phyloP scores from a whole-genome alignment of 1,284 basidiomycete species.

The Quambalaria eucalypti region DNA sequence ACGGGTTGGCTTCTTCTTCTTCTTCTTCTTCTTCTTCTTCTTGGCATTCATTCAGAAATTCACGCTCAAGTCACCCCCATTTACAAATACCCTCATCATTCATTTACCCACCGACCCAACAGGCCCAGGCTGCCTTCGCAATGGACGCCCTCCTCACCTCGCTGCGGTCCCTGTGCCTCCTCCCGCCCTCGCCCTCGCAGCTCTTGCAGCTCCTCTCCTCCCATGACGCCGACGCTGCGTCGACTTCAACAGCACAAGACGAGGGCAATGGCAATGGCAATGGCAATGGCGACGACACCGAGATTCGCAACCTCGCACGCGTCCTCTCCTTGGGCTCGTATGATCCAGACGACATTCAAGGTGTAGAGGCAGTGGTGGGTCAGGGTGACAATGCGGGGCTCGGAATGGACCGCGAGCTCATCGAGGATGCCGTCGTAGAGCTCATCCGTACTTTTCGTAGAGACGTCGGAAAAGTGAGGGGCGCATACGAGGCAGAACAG shows the following conservation, averaged over 20 bases:
- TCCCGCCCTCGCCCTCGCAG: slow-evolving; percentile 31
- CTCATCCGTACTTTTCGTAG: slow-evolving; percentile 4
- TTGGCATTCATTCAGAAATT: no score
- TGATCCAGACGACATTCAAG: not conserved
- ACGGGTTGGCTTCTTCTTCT: no score
- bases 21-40: no score
- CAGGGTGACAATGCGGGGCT: slow-evolving; percentile 10
- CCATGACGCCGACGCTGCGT: not conserved
- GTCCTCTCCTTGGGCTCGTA: slow-evolving; percentile 27
- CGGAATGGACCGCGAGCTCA: slow-evolving; percentile 36
- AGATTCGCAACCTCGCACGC: slow-evolving; percentile 18
- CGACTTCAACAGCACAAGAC: slow-evolving; percentile 15
- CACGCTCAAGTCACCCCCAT: no score
- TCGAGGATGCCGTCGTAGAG: slow-evolving; percentile 30
- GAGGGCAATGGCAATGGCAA: no score
- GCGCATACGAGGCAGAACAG: slow-evolving; percentile 6
- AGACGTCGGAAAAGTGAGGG: slow-evolving; percentile 11
- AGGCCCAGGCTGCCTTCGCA: not conserved
- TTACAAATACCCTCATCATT: no score
- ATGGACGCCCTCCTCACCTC: slow-evolving; percentile 44
- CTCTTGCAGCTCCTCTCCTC: slow-evolving; percentile 34
- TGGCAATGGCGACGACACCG: no score
- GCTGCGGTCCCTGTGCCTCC: slow-evolving; percentile 32
- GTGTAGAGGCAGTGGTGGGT: slow-evolving; percentile 11
- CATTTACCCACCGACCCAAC: no score